phyloP scores from a whole-genome alignment of 768 basidiomycete species.

The Fomitopsis pulvina region DNA sequence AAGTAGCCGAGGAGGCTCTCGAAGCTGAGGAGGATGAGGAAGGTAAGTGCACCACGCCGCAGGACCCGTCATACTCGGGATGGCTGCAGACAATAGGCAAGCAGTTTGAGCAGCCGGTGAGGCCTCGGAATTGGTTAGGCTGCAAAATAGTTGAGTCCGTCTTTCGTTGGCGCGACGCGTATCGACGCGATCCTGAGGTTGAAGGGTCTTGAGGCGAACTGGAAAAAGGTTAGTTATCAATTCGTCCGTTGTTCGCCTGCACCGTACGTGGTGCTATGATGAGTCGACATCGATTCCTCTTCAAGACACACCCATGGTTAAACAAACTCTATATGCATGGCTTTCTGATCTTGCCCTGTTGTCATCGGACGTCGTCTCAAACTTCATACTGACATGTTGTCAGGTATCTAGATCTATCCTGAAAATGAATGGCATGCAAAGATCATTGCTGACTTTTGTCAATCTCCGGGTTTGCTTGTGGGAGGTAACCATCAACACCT shows the following conservation, averaged over 20 bases:
- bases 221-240: constrained; percentile 56
- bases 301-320: constrained; percentile 80
- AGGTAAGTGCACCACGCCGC: too few relatives aligned
- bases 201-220: constrained; percentile 68
- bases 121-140: constrained; percentile 59
- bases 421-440: neutral
- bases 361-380: constrained; percentile 10
- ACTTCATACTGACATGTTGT: constrained; percentile 12
- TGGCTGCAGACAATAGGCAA: constrained; percentile 39
- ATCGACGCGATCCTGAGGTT: constrained; percentile 78
- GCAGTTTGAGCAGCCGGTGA: constrained; percentile 35
- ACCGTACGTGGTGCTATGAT: constrained; percentile 36
- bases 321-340: constrained; percentile 35
- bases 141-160: constrained; percentile 44
- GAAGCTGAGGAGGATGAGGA: constrained; percentile 12
- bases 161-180: constrained; percentile 60
- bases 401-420: constrained; percentile 15
- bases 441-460: constrained; percentile 12
- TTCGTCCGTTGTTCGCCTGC: neutral
- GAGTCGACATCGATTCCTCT: constrained; percentile 88
- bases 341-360: constrained; percentile 26
- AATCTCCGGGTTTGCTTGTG: constrained; percentile 18
- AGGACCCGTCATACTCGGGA: constrained; percentile 15
- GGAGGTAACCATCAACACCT: too few relatives aligned
- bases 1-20: constrained; percentile 10